Evolutionary conservation across 768 basidiomycete species (phyloP).

Genomic region (Candolleomyces eurysporus): DNA sequence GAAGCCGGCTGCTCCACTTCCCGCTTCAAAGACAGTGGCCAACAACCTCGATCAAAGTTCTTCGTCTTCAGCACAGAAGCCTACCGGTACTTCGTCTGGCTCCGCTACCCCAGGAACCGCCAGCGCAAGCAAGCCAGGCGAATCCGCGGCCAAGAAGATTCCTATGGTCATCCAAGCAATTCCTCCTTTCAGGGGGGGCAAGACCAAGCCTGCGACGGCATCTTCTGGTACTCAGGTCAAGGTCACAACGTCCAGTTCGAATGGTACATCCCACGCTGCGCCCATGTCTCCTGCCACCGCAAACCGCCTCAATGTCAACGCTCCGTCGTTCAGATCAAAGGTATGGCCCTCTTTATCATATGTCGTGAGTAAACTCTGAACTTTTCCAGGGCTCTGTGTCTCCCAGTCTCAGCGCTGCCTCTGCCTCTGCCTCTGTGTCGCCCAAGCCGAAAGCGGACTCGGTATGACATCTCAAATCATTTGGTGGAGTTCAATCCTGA

Average conservation of each 20-base stretch:
- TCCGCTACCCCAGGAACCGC: conserved; percentile 24
- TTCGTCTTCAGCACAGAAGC: conserved; percentile 4
- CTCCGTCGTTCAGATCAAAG: conserved; percentile 88
- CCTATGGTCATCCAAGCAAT: conserved; percentile 86
- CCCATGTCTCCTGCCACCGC: conserved; percentile 50
- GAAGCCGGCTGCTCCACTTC: conserved; percentile 20
- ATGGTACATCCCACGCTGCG: conserved; percentile 20
- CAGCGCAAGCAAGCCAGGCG: conserved; percentile 21
- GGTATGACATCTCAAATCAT: conserved; percentile 25
- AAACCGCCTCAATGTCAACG: conserved; percentile 80
- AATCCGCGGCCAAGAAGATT: conserved; percentile 41
- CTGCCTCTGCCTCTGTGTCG: conserved; percentile 47
- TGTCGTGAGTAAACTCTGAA: conserved; percentile 44
- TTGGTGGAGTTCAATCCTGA: not conserved
- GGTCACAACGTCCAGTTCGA: conserved; percentile 17
- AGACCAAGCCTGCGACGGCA: conserved; percentile 26
- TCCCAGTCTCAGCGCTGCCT: conserved; percentile 34
- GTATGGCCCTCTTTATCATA: conserved; percentile 61
- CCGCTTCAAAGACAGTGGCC: conserved; percentile 3
- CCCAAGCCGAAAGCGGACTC: conserved; percentile 63
- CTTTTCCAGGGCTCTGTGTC: conserved; percentile 41
- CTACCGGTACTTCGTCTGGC: conserved; percentile 12
- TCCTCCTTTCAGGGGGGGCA: conserved; percentile 82
- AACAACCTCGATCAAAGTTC: conserved; percentile 2
- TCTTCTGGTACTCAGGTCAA: conserved; percentile 13